Conservation (phyloP, 768 basidiomycete species). For the Sarcodon aspratus region DNA sequence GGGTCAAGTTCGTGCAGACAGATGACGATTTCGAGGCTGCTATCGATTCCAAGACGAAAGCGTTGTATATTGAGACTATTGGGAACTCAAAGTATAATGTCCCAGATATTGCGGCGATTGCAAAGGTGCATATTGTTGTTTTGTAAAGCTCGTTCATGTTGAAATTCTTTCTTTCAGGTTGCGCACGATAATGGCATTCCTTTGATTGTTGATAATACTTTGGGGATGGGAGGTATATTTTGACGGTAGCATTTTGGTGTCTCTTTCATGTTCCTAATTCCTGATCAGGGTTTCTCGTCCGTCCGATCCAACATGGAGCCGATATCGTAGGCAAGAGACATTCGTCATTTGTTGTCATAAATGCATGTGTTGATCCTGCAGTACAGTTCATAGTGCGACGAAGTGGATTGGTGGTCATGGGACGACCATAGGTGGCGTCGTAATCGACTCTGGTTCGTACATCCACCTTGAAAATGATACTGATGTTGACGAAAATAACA, state of each 20-base stretch:
- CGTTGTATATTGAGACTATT: constrained; percentile 65
- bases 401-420: constrained; percentile 85
- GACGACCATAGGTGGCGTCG: constrained; percentile 66
- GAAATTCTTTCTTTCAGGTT: too few species aligned
- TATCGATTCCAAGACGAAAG: constrained; percentile 73
- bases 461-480: constrained; percentile 1
- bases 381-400: constrained; percentile 59
- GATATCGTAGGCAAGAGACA: constrained; percentile 63
- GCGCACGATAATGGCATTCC: constrained; percentile 68
- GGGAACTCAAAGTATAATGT: constrained; percentile 72
- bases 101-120: constrained; percentile 53
- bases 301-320: constrained; percentile 64
- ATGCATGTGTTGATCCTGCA: too few species aligned
- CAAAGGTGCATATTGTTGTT: constrained; percentile 42
- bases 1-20: constrained; percentile 49
- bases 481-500: not conserved
- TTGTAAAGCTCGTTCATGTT: too few species aligned
- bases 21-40: constrained; percentile 45
- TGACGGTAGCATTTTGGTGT: not conserved
- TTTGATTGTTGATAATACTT: constrained; percentile 73
- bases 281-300: constrained; percentile 40
- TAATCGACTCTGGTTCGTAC: constrained; percentile 54
- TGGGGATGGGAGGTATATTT: constrained; percentile 48
- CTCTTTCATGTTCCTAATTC: not conserved
- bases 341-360: constrained; percentile 15